Base-by-base conservation (phyloP, 2,329 filamentous ascomycete species). In the Lecanicillium sp. region DNA sequence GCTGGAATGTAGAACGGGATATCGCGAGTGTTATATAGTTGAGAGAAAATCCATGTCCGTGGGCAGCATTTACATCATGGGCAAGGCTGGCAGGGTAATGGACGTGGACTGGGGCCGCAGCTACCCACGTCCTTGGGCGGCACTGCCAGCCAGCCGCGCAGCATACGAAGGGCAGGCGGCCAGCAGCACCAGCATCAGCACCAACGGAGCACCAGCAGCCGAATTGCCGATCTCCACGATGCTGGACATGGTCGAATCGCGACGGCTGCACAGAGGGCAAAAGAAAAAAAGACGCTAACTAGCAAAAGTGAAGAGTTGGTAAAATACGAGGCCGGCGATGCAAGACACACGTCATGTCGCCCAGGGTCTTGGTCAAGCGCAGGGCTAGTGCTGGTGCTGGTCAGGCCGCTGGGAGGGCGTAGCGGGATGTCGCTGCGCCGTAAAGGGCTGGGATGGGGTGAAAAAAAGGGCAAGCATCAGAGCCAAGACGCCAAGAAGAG, bases 291-390 rank as follows among this genome's bases (percentile, higher is more conserved):
- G 24, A 21, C n/a, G n/a, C n/a, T n/a, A n/a, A n/a, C n/a, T n/a
- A n/a, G 24, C n/a, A 5, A 33, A 33, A 33, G 9, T 33, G 23
- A 12, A 32, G 17, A 15, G 7, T n/a, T n/a, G n/a, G n/a, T n/a
- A n/a, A 44, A 43, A 49, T 49, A 49, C 39, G 46, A 49, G 46
- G 26, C 23, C 30, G 19, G 30, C 15, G 23, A 37, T 38, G 38
- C 39, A 43, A 36, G 39, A 36, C 32, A 38, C 15, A 49, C 46
- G 46, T 49, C 46, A 49, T 49, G 29, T 43, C 23, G n/a, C 21
- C 21, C 30, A 24, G 17, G 19, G 24, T 44, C 20, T 30, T 21
- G 33, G 17, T 36, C 15, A 17, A 5, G n/a, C 33, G 9, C 20
- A 7, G 26, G 12, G 26, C 9, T 9, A 19, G 17, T 5, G 39